Evolutionary conservation across 2,329 filamentous ascomycete species (phyloP), one percentile per base, ranked within the genome.

Genomic region (Neonectria sp.): DNA sequence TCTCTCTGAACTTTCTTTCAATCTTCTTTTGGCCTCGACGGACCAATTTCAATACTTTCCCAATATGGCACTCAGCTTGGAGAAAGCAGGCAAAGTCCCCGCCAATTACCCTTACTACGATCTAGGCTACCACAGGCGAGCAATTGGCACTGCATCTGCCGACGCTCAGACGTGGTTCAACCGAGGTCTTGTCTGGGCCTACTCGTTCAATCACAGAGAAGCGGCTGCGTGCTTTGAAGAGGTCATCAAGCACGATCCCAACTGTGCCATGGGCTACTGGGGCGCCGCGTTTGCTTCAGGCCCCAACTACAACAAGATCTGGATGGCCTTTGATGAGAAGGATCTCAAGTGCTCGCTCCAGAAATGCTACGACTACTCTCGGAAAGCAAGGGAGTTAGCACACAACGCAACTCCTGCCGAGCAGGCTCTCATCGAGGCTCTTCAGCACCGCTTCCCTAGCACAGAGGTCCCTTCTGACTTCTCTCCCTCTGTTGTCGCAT

Each of bases 121-220:
- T 24, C 60, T 72, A 6, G 70, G 70, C 31, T n/a, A 24, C 3
- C 66, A 64, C 3, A 57, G 45, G 17, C 67, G 69, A 11, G 21
- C 12, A 27, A 48, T 71, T 40, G 64, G 61, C 4, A 62, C 70
- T 1, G n/a, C 6, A 3, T 53, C 51, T n/a, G 27, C 43, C 2
- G 59, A 70, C 21, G 52, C 59, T 1, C 89, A 92, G 74, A 81
- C 73, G 6, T 95, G 92, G 92, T 94, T 90, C 73, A 80, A 89
- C 71, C 84, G 87, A 7, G 89, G 86, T 4, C 76, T 90, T 13
- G 78, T 84, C 21, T 91, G 89, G 88, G 82, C 80, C n/a, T 90
- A 89, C 75, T 86, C 80, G 6, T 91, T 90, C 79, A 90, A 90
- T 67, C 88, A 90, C 70, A 85, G 86, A 68, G 89, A 90, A 75